These are phyloP conservation scores for Candida ipomoeae DNA, from an alignment of 805 yeast species.

Conservation along the genomic window DNA sequence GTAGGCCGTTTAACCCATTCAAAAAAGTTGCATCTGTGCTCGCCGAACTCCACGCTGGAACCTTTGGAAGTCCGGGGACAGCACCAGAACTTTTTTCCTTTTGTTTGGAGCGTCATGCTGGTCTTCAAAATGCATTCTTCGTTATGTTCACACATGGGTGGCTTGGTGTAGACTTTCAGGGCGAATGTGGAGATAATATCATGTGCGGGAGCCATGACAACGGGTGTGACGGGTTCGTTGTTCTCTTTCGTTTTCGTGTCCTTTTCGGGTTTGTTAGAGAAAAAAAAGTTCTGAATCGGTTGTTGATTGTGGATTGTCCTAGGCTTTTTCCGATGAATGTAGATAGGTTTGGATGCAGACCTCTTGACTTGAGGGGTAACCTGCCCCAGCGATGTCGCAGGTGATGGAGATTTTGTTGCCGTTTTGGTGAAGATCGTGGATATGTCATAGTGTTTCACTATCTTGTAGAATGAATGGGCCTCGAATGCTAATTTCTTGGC, in stretches of 20 bases:
- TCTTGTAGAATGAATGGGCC: conserved; percentile 19
- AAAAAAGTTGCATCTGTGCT: conserved; percentile 16
- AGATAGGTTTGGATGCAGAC: neutral
- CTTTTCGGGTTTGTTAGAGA: conserved; percentile 5
- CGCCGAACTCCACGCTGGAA: conserved; percentile 13
- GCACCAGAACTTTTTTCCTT: conserved; percentile 33
- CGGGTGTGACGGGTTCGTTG: neutral
- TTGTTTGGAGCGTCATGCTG: conserved; percentile 22
- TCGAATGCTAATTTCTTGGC: conserved; percentile 18
- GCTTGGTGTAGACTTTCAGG: conserved; percentile 19
- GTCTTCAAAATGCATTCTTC: conserved; percentile 26
- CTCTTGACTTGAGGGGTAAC: neutral
- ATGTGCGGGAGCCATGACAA: neutral
- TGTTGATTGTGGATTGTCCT: conserved; percentile 15
- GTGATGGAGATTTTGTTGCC: conserved; percentile 1
- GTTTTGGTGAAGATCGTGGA: conserved; percentile 24
- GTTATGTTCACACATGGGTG: conserved; percentile 28
- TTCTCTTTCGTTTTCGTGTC: neutral
- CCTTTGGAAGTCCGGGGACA: conserved; percentile 19
- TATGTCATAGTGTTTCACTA: conserved; percentile 30
- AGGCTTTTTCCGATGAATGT: conserved; percentile 6
- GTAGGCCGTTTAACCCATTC: conserved; percentile 16
- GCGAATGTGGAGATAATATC: conserved; percentile 10
- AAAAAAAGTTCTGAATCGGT: conserved; percentile 24
- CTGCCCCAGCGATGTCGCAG: neutral